phyloP scores from a whole-genome alignment of 441 rosid species.

The Pelargonium citronellum region DNA sequence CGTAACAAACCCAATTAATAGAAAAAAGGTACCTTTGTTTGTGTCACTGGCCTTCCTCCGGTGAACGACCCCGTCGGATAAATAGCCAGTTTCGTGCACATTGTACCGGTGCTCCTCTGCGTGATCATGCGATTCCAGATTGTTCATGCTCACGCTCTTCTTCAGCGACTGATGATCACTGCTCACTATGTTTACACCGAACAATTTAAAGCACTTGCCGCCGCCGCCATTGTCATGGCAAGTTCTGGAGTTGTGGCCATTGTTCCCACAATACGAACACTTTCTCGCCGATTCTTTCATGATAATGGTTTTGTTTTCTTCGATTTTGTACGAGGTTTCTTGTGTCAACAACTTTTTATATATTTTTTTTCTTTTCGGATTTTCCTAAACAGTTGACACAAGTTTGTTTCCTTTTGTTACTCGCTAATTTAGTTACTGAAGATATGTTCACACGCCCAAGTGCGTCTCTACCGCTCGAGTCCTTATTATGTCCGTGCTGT shows the following conservation, averaged over 20 bases:
- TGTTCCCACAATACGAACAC: conserved; percentile 27
- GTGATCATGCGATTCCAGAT: conserved; percentile 25
- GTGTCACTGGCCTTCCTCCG: conserved; percentile 28
- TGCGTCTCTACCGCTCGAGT: too few species aligned
- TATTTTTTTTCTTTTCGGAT: too few species aligned
- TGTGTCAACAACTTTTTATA: too few species aligned
- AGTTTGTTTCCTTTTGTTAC: too few species aligned
- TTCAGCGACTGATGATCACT: conserved; percentile 26
- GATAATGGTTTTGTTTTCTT: conserved; percentile 14
- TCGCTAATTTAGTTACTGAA: too few species aligned
- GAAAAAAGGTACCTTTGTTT: conserved; percentile 34
- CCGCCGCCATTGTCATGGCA: conserved; percentile 30
- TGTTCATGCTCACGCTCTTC: conserved; percentile 45
- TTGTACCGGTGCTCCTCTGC: conserved; percentile 11
- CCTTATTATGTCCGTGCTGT: too few species aligned
- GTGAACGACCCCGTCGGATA: conserved; percentile 46
- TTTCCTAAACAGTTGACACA: too few species aligned
- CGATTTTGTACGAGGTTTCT: neutral
- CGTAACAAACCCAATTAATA: neutral
- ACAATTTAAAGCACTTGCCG: conserved; percentile 36
- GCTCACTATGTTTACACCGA: conserved; percentile 44
- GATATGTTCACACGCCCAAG: too few species aligned
- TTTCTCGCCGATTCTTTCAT: conserved; percentile 39
- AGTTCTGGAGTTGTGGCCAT: conserved; percentile 22
- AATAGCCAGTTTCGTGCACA: conserved; percentile 33